Evolutionary conservation across 192 early-diverging fungal species (phyloP).

Genomic region (Spizellomyces punctatus): DNA sequence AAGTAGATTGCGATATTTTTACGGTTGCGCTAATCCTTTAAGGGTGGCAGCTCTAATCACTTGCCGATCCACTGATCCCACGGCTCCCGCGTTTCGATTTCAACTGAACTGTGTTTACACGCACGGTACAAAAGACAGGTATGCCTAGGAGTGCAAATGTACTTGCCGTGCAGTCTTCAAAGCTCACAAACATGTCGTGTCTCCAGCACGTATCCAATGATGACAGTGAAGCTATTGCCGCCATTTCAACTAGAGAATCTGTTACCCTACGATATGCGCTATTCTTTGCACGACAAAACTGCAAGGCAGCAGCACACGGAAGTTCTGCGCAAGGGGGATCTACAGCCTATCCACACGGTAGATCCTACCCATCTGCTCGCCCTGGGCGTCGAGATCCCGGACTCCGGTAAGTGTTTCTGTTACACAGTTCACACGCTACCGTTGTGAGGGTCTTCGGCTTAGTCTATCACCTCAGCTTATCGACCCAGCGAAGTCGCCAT

Average conservation of each 20-base stretch:
- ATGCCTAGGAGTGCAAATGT: background rate
- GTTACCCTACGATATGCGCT: constrained; percentile 84
- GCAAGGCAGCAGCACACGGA: constrained; percentile 65
- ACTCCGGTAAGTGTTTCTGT: constrained; percentile 51
- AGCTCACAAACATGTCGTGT: background rate
- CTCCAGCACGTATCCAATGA: constrained; percentile 41
- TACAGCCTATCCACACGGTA: constrained; percentile 78
- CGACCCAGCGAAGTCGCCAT: constrained; percentile 78
- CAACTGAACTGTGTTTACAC: constrained; percentile 56
- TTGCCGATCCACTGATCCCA: constrained; percentile 53
- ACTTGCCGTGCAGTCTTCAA: background rate
- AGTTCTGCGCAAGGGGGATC: constrained; percentile 66
- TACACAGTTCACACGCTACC: background rate
- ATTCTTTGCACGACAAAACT: constrained; percentile 77
- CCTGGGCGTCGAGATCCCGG: constrained; percentile 74
- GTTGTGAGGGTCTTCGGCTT: background rate
- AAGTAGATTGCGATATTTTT: background rate
- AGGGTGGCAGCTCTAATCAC: constrained; percentile 45
- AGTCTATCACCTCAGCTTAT: constrained; percentile 51
- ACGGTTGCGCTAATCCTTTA: background rate
- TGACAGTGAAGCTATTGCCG: constrained; percentile 48
- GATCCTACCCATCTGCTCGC: constrained; percentile 81
- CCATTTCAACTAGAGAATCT: constrained; percentile 95
- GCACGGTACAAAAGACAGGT: constrained; percentile 22
- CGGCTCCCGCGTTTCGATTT: constrained; percentile 68